Conservation (phyloP, 192 early-diverging fungal genomes). For the Diversispora eburnea region DNA sequence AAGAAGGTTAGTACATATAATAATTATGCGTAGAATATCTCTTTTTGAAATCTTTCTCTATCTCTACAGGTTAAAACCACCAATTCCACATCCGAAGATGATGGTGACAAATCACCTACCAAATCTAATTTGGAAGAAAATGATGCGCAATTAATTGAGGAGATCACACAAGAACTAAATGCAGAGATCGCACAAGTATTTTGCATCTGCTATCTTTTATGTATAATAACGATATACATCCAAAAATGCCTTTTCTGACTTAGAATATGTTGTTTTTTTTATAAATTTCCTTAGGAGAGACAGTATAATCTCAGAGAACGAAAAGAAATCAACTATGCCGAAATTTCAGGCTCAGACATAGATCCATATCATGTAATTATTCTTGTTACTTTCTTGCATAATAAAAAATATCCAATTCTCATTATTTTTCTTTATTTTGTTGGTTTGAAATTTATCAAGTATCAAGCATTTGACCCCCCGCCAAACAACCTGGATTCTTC, state of each 20-base stretch:
- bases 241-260: no score
- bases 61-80: background rate
- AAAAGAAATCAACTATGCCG: constrained; percentile 11
- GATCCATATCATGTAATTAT: constrained; percentile 16
- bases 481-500: background rate
- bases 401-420: constrained; percentile 9
- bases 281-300: no score
- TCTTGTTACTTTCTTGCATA: constrained; percentile 1
- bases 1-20: background rate
- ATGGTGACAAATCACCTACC: no score
- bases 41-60: background rate
- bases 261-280: no score
- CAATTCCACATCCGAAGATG: no score
- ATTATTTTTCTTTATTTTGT: constrained; percentile 2
- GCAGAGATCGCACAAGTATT: no score
- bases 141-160: no score
- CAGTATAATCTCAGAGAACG: constrained; percentile 1
- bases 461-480: background rate
- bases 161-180: no score
- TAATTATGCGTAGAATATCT: background rate
- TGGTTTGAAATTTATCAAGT: background rate
- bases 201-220: no score
- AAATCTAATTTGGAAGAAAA: no score
- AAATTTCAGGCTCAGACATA: constrained; percentile 11
- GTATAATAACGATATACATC: no score